These are phyloP conservation scores for Elsinoe perseae DNA, from an alignment of 2,329 filamentous ascomycete species.

Conservation along the genomic window DNA sequence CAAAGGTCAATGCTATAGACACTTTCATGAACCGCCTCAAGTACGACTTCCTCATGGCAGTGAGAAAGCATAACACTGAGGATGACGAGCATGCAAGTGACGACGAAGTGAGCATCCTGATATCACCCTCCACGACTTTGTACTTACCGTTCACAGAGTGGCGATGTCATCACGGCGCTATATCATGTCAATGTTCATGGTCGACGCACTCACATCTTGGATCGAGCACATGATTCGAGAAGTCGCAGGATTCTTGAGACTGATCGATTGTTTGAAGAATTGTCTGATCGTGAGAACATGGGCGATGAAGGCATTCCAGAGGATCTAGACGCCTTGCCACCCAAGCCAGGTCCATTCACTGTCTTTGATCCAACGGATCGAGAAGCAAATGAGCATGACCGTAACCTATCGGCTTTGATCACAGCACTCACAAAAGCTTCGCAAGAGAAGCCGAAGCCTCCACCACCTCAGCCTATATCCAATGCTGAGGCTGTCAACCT, in stretches of 20 bases:
- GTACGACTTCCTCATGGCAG: conserved; percentile 29
- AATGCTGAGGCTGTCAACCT: conserved; percentile 38
- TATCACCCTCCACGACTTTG: conserved; percentile 15
- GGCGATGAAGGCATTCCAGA: conserved; percentile 13
- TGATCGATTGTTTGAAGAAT: conserved; percentile 30
- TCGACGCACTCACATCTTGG: conserved; percentile 20
- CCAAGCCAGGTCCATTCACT: conserved; percentile 31
- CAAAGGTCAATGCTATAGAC: conserved; percentile 23
- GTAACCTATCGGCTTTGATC: conserved; percentile 28
- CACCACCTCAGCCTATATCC: conserved; percentile 26
- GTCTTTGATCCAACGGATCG: conserved; percentile 35
- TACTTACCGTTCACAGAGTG: conserved; percentile 15
- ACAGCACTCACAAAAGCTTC: conserved; percentile 32
- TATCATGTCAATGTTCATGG: conserved; percentile 27
- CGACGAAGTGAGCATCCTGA: conserved; percentile 30
- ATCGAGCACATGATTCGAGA: conserved; percentile 33
- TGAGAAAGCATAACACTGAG: conserved; percentile 31
- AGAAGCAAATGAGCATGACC: conserved; percentile 33
- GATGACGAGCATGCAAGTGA: conserved; percentile 33
- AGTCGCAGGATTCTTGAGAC: conserved; percentile 36
- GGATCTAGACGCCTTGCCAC: conserved; percentile 16
- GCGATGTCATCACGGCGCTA: conserved; percentile 28
- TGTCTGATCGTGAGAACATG: conserved; percentile 21
- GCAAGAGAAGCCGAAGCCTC: conserved; percentile 19
- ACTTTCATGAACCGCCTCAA: conserved; percentile 25